These are phyloP conservation scores for Noccaea bulbosa DNA, from an alignment of 345 rosid species.

Conservation along the genomic window DNA sequence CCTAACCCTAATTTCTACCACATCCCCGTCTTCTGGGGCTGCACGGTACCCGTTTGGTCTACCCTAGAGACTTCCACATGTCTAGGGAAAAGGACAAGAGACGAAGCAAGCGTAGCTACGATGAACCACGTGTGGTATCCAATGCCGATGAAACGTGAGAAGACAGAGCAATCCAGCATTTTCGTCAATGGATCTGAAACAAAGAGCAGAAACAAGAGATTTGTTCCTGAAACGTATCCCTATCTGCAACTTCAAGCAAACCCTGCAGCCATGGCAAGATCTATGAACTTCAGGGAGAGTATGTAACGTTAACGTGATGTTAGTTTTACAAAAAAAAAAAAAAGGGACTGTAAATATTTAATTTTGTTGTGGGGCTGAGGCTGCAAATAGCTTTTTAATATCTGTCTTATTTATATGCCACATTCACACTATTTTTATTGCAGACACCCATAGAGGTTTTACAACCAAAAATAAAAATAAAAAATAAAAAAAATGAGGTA, in stretches of 20 bases:
- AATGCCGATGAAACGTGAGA: slow-evolving; percentile 46
- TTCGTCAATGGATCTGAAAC: slow-evolving; percentile 48
- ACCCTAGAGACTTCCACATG: slow-evolving; percentile 24
- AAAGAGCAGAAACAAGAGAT: slow-evolving; percentile 36
- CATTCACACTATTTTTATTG: slow-evolving; percentile 11
- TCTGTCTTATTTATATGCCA: slow-evolving; percentile 14
- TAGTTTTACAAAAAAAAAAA: background rate
- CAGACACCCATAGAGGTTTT: too few relatives aligned
- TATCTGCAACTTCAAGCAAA: slow-evolving; percentile 65
- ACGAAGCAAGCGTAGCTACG: slow-evolving; percentile 38
- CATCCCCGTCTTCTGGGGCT: slow-evolving; percentile 54
- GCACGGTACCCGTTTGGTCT: slow-evolving; percentile 37
- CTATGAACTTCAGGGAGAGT: slow-evolving; percentile 66
- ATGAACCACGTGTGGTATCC: slow-evolving; percentile 25
- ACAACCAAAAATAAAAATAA: too few relatives aligned
- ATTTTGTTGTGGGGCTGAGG: slow-evolving; percentile 17
- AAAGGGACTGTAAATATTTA: background rate
- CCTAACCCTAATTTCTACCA: slow-evolving; percentile 51
- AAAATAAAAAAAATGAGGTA: too few relatives aligned
- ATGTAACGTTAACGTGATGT: slow-evolving; percentile 29
- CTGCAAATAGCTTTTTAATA: slow-evolving; percentile 23
- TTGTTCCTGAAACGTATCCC: slow-evolving; percentile 39
- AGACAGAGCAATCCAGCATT: slow-evolving; percentile 42
- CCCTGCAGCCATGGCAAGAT: slow-evolving; percentile 77
- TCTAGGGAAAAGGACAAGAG: slow-evolving; percentile 62